These are phyloP conservation scores for Fraxinus platypoda DNA, from an alignment of 305 asterid species.

Conservation along the genomic window DNA sequence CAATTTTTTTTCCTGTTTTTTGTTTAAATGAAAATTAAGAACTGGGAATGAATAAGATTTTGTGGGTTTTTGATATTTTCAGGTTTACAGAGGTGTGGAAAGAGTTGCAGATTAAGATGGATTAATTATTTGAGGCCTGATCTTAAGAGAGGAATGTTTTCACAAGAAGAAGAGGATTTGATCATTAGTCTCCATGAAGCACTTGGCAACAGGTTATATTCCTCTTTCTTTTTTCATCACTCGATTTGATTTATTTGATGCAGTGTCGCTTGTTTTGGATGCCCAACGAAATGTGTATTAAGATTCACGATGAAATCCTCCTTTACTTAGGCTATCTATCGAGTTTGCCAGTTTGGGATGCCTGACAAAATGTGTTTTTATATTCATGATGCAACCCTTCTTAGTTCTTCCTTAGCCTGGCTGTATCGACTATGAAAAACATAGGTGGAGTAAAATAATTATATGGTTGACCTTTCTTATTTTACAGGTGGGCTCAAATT, in stretches of 20 bases:
- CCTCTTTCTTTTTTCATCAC: not conserved
- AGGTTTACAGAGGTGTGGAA: constrained; percentile 83
- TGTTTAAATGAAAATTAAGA: not conserved
- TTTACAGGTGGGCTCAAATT: constrained; percentile 84
- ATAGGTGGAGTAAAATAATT: not conserved
- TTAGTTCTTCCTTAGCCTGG: not conserved
- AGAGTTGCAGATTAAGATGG: constrained; percentile 75
- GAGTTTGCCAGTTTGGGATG: no score
- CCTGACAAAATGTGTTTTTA: no score
- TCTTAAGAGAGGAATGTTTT: constrained; percentile 82
- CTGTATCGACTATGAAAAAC: not conserved
- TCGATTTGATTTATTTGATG: not conserved
- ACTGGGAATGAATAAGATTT: not conserved
- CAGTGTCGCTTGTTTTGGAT: not conserved
- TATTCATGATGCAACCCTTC: not conserved
- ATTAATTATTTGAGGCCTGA: constrained; percentile 79
- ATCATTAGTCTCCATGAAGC: constrained; percentile 63
- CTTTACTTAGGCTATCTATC: no score
- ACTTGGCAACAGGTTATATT: constrained; percentile 63
- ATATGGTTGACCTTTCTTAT: not conserved
- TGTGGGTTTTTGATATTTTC: not conserved
- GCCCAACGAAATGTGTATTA: not conserved
- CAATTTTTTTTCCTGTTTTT: not conserved
- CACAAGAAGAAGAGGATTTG: constrained; percentile 72
- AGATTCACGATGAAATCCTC: not conserved